Base-by-base conservation (phyloP, 2,329 filamentous ascomycete species). In the Epichloe amarillans region DNA sequence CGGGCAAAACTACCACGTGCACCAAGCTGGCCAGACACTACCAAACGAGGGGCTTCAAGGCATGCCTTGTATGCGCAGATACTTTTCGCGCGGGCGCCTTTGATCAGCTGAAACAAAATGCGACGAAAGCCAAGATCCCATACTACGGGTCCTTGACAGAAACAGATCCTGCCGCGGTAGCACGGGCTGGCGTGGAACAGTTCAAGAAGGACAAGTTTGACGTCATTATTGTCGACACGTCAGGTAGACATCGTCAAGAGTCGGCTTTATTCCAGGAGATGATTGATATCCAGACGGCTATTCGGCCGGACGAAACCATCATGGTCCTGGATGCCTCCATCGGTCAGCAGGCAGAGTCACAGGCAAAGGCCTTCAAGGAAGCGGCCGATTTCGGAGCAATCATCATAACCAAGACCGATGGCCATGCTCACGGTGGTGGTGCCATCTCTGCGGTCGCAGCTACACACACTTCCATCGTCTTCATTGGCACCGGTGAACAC, bases 141-240 rank as follows among this genome's bases (percentile, higher is more conserved):
- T 98, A 98, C 76, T 98, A 94, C 66, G 93, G 93, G 61, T 95
- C 88, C 52, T 75, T 98, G 56, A 98, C 91, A 3, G 89, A 98
- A 71, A 96, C 90, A 7, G 93, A 98, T 63, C 93, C 93, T 0
- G 89, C 91, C 0, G 83, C 89, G 5, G 93, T 98, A 17, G 91
- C 93, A 0, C 80, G 82, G n/a, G 90, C 96, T 59, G 93, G 93
- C 70, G 93, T 98, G 35, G 89, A 95, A 45, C 94, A 97, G 70
- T 98, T 98, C 76, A 96, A 95, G 73, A 97, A 96, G 74, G 93
- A 98, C 72, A 80, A 83, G 46, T 98, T 98, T 64, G 93, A 98
- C 69, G 84, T 98, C 58, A 98, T 98, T 62, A 97, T 98, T 55
- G 93, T 98, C 50, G 93, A 98, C 71, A 98, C 93, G 0, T 95